Percentiles rank a stretch among this genome's conserved stretches.
Evolutionary conservation across 1,139 yeast genomes (phyloP).

Genomic region (Meyerozyma athensensis): DNA sequence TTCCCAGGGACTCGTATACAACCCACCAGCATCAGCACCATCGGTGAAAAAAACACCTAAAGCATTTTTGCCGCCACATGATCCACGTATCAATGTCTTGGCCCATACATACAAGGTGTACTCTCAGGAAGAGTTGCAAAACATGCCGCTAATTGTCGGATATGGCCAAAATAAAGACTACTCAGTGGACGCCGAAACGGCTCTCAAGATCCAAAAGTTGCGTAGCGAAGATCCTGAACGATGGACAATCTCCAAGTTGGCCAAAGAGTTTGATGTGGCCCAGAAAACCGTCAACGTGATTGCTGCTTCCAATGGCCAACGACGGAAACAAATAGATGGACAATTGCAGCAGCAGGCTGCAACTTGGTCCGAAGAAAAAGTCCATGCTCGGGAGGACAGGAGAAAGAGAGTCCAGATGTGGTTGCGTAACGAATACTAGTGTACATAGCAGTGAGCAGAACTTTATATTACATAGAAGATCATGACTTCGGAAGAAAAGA

Average conservation of each 20-base stretch:
- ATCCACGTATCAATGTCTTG: conserved; percentile 48
- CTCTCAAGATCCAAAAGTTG: conserved; percentile 55
- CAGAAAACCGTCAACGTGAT: conserved; percentile 25
- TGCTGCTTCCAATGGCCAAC: conserved; percentile 15
- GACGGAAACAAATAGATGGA: conserved; percentile 12
- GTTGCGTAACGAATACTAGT: conserved; percentile 52
- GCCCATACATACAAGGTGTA: conserved; percentile 17
- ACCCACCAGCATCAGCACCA: conserved; percentile 31
- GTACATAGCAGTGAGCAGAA: conserved; percentile 2
- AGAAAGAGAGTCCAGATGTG: conserved; percentile 54
- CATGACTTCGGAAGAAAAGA: too few relatives aligned
- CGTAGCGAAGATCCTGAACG: conserved; percentile 57
- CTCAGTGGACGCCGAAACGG: conserved; percentile 56
- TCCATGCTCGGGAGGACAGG: conserved; percentile 47
- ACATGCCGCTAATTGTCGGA: conserved; percentile 50
- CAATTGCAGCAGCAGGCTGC: conserved; percentile 9
- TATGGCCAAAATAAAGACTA: conserved; percentile 44
- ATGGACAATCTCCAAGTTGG: conserved; percentile 67
- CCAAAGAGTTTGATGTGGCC: conserved; percentile 50
- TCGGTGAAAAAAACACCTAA: conserved; percentile 53
- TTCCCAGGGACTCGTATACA: conserved; percentile 36
- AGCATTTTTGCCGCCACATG: conserved; percentile 63
- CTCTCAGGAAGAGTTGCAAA: conserved; percentile 38
- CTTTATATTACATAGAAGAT: too few relatives aligned
- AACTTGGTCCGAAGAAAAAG: conserved; percentile 38